Base-by-base conservation (phyloP, 257 asterid species). In the Scutellaria baicalensis region DNA sequence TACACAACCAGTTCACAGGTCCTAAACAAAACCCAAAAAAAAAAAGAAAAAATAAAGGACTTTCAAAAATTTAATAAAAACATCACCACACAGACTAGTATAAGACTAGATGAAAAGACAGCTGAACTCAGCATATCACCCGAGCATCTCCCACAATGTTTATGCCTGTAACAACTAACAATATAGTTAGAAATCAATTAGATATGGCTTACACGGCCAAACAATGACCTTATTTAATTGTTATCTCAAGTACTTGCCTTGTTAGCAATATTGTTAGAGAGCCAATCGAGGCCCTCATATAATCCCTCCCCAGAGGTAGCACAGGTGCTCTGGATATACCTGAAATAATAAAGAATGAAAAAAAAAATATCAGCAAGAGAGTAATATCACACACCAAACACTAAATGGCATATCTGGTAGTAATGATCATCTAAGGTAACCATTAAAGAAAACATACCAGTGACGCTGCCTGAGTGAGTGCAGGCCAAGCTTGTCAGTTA, bases 271-370 rank as follows among this genome's bases (percentile, higher is more conserved):
- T 90, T 88, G 88, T 85, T 90, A 47, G 97, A 90, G 65, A 90
- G 97, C 97, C 97, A 91, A 36, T 91, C 93, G 42, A 90, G 86
- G 14, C 97, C 97, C 82, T 90, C 97, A 3, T 88, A 90, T 44
- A 90, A 93, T 56, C 97, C 97, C 82, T 90, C 97, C 38, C 97
- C 97, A 0, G 97, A 90, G 69, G 97, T 90, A 13, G 97, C 97
- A 76, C 97, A 90, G 55, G 97, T 82, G 86, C 97, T 90, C 82
- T 90, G 97, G 79, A 88, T 91, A 76, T 91, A 91, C 97, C 97
- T 88, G 76, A 5, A 74, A 56, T 27, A 27, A 27, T 27, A 5
- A 27, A 27, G 4, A 23, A 3, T 23, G 3, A 1, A 23, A 3
- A 27, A 27, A 4, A 1, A 23, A 3, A 27, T 2, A 4, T 73